Evolutionary conservation across 139 green algal species (phyloP), one percentile per base, ranked within the genome.

Genomic region (Volvox reticuliferus): DNA sequence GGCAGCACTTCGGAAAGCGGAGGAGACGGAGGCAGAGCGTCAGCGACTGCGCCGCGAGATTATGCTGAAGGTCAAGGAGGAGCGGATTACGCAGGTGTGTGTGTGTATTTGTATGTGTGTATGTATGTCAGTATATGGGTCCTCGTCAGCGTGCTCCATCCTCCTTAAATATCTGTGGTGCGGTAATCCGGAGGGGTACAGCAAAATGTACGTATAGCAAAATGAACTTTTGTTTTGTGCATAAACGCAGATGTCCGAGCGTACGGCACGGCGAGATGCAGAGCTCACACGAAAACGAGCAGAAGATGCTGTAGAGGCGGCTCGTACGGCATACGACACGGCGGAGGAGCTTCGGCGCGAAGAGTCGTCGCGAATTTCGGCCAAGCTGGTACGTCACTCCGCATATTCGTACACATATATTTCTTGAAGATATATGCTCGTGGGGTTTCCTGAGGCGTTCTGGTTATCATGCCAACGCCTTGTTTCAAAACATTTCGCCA

Each of bases 271-370:
- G 21, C n/a, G 79, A 24, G 82, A 88, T 19, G 79, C 92, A 76
- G 92, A 87, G 12, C 62, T 89, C 16, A 44, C 87, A 1, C 65
- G 82, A 16, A 22, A 85, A 32, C 37, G 69, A 1, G 78, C 69
- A 28, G 92, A 94, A 63, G 92, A 94, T 32, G 36, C 86, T 22
- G 50, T 90, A 16, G 84, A 89, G 16, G 89, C 92, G 3, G 50
- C 92, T 2, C 84, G 89, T 35, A 91, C 91, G 20, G 89, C 92
- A 22, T 92, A 93, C 73, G 92, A 94, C 62, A 92, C 90, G 24
- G 88, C 88, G 37, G 65, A 79, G 26, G 92, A 94, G 92, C 90
- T 94, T 76, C 73, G 91, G 73, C 65, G 71, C 35, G 92, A 93
- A 67, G 92, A 93, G 82, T 83, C 22, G 44, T 19, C 35, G 50